Percentiles rank a stretch among this genome's conserved stretches.
Conservation (phyloP, 148 eudicot genomes). For the Talinum fruticosum region DNA sequence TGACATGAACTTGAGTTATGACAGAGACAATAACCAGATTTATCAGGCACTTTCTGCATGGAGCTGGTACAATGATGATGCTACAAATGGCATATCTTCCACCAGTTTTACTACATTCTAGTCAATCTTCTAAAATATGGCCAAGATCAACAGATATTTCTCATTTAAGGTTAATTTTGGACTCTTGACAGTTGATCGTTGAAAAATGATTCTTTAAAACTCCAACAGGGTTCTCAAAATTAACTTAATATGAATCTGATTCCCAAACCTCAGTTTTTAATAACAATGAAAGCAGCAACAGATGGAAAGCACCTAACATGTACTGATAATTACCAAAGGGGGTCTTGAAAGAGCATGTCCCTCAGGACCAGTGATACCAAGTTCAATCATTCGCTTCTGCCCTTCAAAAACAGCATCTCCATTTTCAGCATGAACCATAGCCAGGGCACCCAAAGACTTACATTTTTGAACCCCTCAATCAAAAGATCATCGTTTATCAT, state of each 20-base stretch:
- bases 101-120: neutral
- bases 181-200: neutral
- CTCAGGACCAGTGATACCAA: conserved; percentile 99
- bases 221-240: neutral
- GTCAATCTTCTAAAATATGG: neutral
- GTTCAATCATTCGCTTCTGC: conserved; percentile 94
- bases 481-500: conserved; percentile 87
- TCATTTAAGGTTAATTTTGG: neutral
- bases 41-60: neutral
- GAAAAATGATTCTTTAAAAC: neutral
- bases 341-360: conserved; percentile 99
- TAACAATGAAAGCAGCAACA: neutral
- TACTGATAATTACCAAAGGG: conserved; percentile 51
- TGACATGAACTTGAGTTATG: neutral
- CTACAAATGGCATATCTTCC: neutral
- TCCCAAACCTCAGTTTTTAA: too few relatives aligned
- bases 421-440: conserved; percentile 99
- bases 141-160: neutral
- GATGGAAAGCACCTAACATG: neutral
- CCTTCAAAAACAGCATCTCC: conserved; percentile 99
- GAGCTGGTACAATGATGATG: neutral
- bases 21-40: neutral
- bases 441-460: conserved; percentile 92
- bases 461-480: conserved; percentile 85
- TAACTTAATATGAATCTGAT: too few relatives aligned